phyloP scores from a whole-genome alignment of 495 filamentous ascomycete species.

The Coniosporium apollinis region DNA sequence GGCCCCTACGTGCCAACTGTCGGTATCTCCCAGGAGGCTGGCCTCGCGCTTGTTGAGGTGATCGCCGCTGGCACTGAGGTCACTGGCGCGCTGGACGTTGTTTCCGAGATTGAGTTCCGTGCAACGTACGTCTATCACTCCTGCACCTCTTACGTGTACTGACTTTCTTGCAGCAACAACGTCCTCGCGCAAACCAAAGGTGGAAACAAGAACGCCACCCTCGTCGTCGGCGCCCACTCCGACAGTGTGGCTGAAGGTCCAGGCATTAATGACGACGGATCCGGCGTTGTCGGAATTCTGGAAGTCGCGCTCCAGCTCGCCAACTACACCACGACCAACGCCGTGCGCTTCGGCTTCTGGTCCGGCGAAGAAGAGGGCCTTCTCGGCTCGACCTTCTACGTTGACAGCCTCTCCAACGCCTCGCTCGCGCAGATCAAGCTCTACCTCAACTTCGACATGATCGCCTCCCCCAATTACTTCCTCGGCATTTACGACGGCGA shows the following conservation, averaged over 20 bases:
- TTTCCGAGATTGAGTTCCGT: constrained; percentile 21
- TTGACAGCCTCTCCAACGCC: constrained; percentile 28
- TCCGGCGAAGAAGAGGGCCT: constrained; percentile 49
- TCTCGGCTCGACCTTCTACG: constrained; percentile 45
- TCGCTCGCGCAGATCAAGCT: constrained; percentile 41
- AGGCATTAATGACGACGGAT: constrained; percentile 57
- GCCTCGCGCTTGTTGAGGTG: constrained; percentile 27
- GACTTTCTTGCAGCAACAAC: constrained; percentile 28
- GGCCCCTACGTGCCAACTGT: constrained; percentile 34
- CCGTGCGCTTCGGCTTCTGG: constrained; percentile 56
- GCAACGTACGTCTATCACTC: constrained; percentile 24
- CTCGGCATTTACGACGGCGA: constrained; percentile 58
- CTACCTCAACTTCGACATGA: constrained; percentile 71
- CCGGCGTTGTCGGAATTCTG: constrained; percentile 45
- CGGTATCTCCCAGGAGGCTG: constrained; percentile 36
- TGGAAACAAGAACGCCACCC: constrained; percentile 46
- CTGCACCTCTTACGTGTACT: background rate
- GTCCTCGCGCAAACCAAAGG: constrained; percentile 50
- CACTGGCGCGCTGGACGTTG: constrained; percentile 15
- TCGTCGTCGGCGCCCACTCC: constrained; percentile 47
- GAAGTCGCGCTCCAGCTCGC: constrained; percentile 44
- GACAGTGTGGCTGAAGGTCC: constrained; percentile 48
- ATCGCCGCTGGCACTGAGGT: constrained; percentile 23
- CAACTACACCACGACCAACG: constrained; percentile 41
- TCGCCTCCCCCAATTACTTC: constrained; percentile 54